These are phyloP conservation scores for Centaurea solstitialis DNA, from an alignment of 129 eudicot species.

Conservation along the genomic window DNA sequence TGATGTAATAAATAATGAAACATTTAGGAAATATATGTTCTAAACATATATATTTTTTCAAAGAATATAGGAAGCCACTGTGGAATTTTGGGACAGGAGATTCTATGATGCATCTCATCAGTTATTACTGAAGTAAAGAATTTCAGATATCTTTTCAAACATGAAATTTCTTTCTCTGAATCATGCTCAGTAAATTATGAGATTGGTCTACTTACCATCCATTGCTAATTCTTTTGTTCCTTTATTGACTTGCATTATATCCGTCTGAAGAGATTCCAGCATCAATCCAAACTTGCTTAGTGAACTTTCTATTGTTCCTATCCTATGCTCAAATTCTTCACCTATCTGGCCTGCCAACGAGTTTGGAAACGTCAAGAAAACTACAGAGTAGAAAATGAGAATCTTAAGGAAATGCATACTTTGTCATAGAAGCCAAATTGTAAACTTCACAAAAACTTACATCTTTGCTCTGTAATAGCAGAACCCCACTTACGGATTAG, in stretches of 20 bases:
- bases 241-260: conserved; percentile 79
- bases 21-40: not conserved
- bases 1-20: not conserved
- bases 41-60: not conserved
- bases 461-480: conserved; percentile 58
- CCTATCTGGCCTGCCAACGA: conserved; percentile 67
- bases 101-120: not conserved
- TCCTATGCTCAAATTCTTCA: conserved; percentile 80
- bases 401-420: conserved; percentile 5
- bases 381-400: not conserved
- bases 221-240: conserved; percentile 77
- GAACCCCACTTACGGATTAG: conserved; percentile 66
- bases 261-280: conserved; percentile 92
- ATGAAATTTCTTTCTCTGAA: not conserved
- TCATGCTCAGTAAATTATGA: not conserved
- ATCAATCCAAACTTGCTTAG: conserved; percentile 80
- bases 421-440: not conserved
- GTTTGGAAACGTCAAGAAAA: conserved; percentile 26
- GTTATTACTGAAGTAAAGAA: not conserved
- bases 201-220: conserved; percentile 60
- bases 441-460: conserved; percentile 41
- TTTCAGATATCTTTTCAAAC: not conserved
- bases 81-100: not conserved
- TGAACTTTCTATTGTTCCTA: conserved; percentile 74
- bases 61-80: not conserved